Base-by-base conservation (phyloP, 495 filamentous ascomycete species). In the Podospora australis region DNA sequence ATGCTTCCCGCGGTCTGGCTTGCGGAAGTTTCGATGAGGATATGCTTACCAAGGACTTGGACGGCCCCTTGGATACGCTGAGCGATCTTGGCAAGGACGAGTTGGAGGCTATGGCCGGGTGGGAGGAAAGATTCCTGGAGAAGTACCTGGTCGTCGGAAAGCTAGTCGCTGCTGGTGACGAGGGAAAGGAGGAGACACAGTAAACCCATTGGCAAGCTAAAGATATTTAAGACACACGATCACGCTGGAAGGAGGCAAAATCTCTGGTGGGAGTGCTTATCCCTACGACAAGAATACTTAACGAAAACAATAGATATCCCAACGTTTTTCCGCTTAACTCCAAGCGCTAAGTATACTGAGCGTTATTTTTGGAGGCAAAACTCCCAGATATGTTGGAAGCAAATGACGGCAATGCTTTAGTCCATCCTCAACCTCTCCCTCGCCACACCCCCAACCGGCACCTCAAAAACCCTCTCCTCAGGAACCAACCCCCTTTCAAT, bases 81-180 rank as follows among this genome's bases (percentile, higher is more conserved):
- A 73, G 79, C 44, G 88, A 84, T 40, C 68, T 98, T 39, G 80
- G 77, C 11, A 68, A 60, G 0, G 90, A 95, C 23, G 82, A 96
- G 74, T 72, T 84, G 68, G 88, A 89, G 61, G 84, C 88, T 35
- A 68, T 98, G 64, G 74, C 75, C 62, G 86, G 84, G 6, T 98
- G 92, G 92, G 89, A 95, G 70, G 88, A 90, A 60, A 76, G 89
- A 50, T 98, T 98, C 71, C 67, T 69, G 25, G 88, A 90, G 67
- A 98, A 98, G 73, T 98, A 98, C 68, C 68, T 96, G 25, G 78
- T 97, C 8, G 88, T 98, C 14, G 92, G 92, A n/a, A 86, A 80
- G 70, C 66, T 98, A 59, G 89, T 97, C 11, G 55, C 70, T 14
- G 62, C 61, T 48, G 66, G 62, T 3, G 66, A 74, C 40, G 66